These are phyloP conservation scores for Chlorella variabilis DNA, from an alignment of 163 green algal genomes.

Conservation along the genomic window DNA sequence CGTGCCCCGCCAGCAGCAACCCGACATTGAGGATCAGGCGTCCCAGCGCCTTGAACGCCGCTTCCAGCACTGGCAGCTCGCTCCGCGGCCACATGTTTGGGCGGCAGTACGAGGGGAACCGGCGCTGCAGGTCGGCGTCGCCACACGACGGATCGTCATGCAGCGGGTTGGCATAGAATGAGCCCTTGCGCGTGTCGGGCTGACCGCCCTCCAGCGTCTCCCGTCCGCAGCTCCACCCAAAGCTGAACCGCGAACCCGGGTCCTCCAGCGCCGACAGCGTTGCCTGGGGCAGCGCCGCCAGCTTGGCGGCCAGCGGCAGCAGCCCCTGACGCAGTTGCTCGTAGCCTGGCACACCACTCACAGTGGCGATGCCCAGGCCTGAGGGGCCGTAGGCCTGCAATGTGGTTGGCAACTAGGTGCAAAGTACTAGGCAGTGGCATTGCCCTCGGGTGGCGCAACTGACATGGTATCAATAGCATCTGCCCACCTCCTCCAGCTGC, in stretches of 20 bases:
- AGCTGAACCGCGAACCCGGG: constrained; percentile 64
- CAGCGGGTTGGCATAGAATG: constrained; percentile 89
- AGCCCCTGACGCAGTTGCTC: constrained; percentile 54
- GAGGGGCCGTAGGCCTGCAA: constrained; percentile 67
- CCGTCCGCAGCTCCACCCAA: constrained; percentile 71
- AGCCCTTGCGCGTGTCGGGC: constrained; percentile 74
- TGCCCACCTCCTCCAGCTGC: constrained; percentile 15
- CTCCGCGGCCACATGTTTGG: constrained; percentile 74
- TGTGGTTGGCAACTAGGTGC: not conserved
- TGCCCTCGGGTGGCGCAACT: too few relatives aligned
- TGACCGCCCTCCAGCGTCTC: constrained; percentile 72
- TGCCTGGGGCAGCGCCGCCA: constrained; percentile 67
- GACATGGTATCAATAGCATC: too few relatives aligned
- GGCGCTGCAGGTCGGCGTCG: constrained; percentile 29
- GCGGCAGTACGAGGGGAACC: constrained; percentile 43
- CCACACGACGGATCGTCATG: constrained; percentile 52
- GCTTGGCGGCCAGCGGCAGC: constrained; percentile 65
- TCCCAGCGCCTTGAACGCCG: constrained; percentile 74
- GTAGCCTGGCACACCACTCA: constrained; percentile 66
- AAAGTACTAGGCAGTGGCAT: too few relatives aligned
- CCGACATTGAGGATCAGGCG: constrained; percentile 72
- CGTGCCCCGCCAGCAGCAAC: constrained; percentile 65
- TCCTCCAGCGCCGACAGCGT: constrained; percentile 65
- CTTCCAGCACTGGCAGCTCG: constrained; percentile 76
- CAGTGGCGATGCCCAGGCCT: constrained; percentile 72